Conservation (phyloP, 2,329 filamentous ascomycete genomes). For the Aspergillus bombycis region DNA sequence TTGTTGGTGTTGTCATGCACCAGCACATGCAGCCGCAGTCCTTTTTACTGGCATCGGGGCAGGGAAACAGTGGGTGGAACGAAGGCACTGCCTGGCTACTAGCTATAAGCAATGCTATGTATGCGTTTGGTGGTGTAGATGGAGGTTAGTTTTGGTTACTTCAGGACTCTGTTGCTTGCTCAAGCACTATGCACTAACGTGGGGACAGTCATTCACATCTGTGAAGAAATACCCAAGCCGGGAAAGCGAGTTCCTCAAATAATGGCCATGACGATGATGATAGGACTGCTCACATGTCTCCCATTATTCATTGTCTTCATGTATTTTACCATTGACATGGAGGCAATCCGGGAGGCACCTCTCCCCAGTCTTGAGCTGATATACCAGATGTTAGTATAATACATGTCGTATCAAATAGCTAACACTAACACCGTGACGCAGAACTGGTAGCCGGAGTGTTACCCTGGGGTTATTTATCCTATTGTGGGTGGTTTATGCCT, state of each 20-base stretch:
- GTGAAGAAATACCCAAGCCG: slow-evolving; percentile 18
- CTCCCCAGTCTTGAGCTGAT: slow-evolving; percentile 6
- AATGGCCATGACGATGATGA: slow-evolving; percentile 6
- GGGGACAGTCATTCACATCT: slow-evolving; percentile 20
- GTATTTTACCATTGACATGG: neutral
- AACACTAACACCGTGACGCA: neutral
- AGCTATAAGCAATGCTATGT: slow-evolving; percentile 24
- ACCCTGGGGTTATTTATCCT: neutral
- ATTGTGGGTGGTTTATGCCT: neutral
- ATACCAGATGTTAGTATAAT: slow-evolving; percentile 1
- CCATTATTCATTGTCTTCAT: slow-evolving; percentile 4
- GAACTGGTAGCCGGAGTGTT: slow-evolving; percentile 1
- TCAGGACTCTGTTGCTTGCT: neutral
- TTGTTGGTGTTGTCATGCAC: slow-evolving; percentile 7
- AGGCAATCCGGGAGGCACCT: neutral
- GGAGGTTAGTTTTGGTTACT: neutral
- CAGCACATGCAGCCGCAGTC: neutral
- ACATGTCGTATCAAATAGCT: no score
- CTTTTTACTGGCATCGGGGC: slow-evolving; percentile 1
- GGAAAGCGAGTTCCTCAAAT: slow-evolving; percentile 9
- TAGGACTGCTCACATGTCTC: neutral
- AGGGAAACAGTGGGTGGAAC: slow-evolving; percentile 15
- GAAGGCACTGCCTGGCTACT: slow-evolving; percentile 15
- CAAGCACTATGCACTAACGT: neutral
- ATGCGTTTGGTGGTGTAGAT: slow-evolving; percentile 21